A percentile compares a stretch with the other conserved stretches of the same genome.
Evolutionary conservation across 2,329 filamentous ascomycete genomes (phyloP).

Genomic region (Aureobasidium sp.): DNA sequence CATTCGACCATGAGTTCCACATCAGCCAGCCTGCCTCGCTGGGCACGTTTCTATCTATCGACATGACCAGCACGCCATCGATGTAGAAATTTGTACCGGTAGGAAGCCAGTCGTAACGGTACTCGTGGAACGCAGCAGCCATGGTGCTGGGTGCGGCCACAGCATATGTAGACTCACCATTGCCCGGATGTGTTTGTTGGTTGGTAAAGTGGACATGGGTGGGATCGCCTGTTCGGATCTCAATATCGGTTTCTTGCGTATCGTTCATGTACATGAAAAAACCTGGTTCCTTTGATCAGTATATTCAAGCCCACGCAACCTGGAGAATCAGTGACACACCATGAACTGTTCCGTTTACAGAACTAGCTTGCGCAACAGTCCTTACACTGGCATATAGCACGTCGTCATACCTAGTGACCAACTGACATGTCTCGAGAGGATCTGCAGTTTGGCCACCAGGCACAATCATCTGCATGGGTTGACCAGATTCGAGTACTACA

Average conservation of each 20-base stretch:
- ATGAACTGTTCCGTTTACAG: conserved; percentile 59
- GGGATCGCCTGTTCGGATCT: conserved; percentile 30
- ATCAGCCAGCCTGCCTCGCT: conserved; percentile 56
- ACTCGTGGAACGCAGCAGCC: conserved; percentile 67
- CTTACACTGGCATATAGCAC: conserved; percentile 63
- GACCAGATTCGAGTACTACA: conserved; percentile 13
- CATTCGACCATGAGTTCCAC: conserved; percentile 52
- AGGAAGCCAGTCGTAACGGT: conserved; percentile 67
- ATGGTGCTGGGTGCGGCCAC: conserved; percentile 54
- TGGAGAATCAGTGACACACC: conserved; percentile 32
- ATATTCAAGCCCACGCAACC: background rate
- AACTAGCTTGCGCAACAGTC: conserved; percentile 58
- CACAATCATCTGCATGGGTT: conserved; percentile 12
- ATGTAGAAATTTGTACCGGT: conserved; percentile 61
- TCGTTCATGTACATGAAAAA: conserved; percentile 82
- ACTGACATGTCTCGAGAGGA: conserved; percentile 42
- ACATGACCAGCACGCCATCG: conserved; percentile 55
- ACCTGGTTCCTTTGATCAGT: background rate
- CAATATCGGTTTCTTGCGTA: conserved; percentile 74
- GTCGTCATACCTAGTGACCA: conserved; percentile 55
- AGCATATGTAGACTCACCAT: conserved; percentile 53
- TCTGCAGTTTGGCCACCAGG: conserved; percentile 7
- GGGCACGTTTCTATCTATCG: conserved; percentile 41
- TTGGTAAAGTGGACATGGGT: conserved; percentile 40
- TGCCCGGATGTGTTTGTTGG: conserved; percentile 56